phyloP scores from a whole-genome alignment of 345 rosid genomes.

The Salix viminalis region DNA sequence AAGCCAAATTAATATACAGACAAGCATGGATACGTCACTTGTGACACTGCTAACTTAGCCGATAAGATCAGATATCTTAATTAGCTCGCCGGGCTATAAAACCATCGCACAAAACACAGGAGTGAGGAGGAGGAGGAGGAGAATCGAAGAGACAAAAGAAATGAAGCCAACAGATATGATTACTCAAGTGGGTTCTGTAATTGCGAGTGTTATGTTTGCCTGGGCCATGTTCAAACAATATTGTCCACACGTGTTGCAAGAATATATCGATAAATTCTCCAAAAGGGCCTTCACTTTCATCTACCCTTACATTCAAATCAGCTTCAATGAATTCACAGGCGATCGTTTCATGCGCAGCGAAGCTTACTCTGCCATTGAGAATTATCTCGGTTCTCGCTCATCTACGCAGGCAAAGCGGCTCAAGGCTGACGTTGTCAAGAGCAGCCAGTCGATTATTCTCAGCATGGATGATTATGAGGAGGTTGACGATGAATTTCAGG shows the following conservation, averaged over 20 bases:
- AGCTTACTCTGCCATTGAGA: not conserved
- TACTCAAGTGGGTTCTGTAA: not conserved
- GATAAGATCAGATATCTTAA: not conserved
- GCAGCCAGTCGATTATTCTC: not conserved
- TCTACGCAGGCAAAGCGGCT: not conserved
- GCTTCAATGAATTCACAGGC: not conserved
- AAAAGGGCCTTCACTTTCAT: not conserved
- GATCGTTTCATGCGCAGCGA: slow-evolving; percentile 2
- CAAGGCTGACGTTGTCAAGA: slow-evolving; percentile 5
- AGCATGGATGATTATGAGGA: slow-evolving; percentile 7
- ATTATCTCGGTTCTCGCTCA: not conserved
- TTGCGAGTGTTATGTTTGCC: not conserved
- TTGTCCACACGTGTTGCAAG: not conserved
- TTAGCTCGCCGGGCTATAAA: not conserved
- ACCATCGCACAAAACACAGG: not conserved
- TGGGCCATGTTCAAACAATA: slow-evolving; percentile 3
- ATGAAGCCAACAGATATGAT: not conserved
- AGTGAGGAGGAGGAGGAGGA: not conserved
- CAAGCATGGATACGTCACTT: too few relatives aligned
- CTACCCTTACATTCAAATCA: slow-evolving; percentile 2
- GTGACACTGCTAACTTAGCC: not conserved
- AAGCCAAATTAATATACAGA: too few relatives aligned
- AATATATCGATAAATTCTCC: not conserved
- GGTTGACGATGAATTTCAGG: not conserved
- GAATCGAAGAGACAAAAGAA: not conserved